A percentile compares a stretch with the other conserved stretches of the same genome.
These are phyloP conservation scores for Salvia hispanica DNA, from an alignment of 257 asterid species.

Conservation along the genomic window DNA sequence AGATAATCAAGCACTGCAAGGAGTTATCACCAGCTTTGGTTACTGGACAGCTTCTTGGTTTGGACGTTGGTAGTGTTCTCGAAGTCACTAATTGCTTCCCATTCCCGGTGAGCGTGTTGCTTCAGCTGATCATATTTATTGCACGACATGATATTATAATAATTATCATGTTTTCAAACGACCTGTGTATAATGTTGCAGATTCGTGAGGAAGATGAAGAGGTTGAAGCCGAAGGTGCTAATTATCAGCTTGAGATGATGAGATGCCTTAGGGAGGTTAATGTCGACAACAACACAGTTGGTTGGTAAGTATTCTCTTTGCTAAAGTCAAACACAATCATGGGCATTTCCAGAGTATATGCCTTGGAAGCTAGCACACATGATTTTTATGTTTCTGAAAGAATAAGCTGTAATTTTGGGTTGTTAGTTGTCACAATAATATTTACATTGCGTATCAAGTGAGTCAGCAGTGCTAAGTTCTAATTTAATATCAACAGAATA, in stretches of 20 bases:
- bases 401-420: neutral
- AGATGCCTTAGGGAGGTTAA: conserved; percentile 97
- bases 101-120: conserved; percentile 67
- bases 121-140: neutral
- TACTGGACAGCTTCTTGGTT: conserved; percentile 94
- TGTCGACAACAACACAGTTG: conserved; percentile 97
- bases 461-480: neutral
- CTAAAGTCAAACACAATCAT: neutral
- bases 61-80: conserved; percentile 96
- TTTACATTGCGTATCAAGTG: conserved; percentile 7
- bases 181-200: conserved; percentile 35
- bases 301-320: conserved; percentile 58
- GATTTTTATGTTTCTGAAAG: neutral
- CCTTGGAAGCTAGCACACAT: neutral
- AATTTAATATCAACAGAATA: neutral
- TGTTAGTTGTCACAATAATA: conserved; percentile 12
- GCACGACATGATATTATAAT: neutral
- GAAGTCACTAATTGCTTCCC: conserved; percentile 98
- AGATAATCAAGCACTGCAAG: conserved; percentile 94
- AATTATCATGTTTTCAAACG: neutral
- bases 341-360: neutral
- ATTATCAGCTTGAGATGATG: conserved; percentile 99
- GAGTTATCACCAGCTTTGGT: conserved; percentile 94
- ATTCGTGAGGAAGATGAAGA: conserved; percentile 97
- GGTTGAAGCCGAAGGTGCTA: conserved; percentile 96